Percentiles rank a stretch among this genome's conserved stretches.
These are phyloP conservation scores for Berberis vulgaris DNA, from an alignment of 164 flowering plant species.

Conservation along the genomic window DNA sequence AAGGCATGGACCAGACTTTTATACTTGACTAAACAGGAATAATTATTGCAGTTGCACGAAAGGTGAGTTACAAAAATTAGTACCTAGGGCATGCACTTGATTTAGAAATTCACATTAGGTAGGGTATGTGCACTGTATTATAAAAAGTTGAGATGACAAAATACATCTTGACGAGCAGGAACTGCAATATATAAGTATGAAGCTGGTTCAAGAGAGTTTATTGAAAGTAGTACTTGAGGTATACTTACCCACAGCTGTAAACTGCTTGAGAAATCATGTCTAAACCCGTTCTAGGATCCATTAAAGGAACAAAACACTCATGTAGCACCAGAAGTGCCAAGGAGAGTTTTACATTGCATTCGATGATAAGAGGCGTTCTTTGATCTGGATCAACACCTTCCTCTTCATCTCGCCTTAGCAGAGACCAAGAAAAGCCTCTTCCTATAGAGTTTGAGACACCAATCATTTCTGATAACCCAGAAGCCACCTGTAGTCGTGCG, in stretches of 20 bases:
- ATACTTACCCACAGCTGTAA: constrained; percentile 21
- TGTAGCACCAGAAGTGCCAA: constrained; percentile 19
- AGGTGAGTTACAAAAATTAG: background rate
- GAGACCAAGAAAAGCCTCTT: constrained; percentile 15
- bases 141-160: no score
- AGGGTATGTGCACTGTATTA: background rate
- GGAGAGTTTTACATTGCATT: constrained; percentile 19
- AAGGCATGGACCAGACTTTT: no score
- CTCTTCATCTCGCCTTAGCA: constrained; percentile 16
- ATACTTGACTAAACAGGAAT: no score
- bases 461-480: constrained; percentile 12
- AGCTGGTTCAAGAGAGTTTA: background rate
- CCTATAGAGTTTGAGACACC: constrained; percentile 11
- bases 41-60: background rate
- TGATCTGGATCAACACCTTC: constrained; percentile 3
- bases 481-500: constrained; percentile 11
- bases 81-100: background rate
- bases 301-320: constrained; percentile 22
- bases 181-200: background rate
- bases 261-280: constrained; percentile 23
- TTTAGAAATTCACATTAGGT: background rate
- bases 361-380: constrained; percentile 7
- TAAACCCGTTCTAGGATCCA: constrained; percentile 18
- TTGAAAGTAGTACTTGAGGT: constrained; percentile 1
- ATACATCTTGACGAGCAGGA: background rate